These are phyloP conservation scores for Peltaster fructicola DNA, from an alignment of 2,329 filamentous ascomycete genomes.

Conservation along the genomic window DNA sequence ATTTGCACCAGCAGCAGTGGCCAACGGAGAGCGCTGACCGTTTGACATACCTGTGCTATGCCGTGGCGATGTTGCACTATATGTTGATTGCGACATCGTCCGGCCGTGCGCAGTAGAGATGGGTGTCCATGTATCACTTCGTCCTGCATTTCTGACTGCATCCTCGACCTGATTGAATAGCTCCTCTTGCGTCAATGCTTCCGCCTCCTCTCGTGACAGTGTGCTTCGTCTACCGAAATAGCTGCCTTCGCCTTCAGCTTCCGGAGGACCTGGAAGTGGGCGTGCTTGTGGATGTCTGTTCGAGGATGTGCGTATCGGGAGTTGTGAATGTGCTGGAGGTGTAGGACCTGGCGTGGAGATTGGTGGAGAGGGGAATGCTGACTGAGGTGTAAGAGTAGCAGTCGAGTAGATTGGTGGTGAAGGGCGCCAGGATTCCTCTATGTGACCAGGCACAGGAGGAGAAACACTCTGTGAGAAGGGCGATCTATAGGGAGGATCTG, in stretches of 20 bases:
- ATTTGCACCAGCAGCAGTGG: too few relatives aligned
- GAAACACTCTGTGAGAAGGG: too few relatives aligned
- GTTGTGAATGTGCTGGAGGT: slow-evolving; percentile 26
- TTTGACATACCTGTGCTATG: slow-evolving; percentile 19
- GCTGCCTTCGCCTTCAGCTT: slow-evolving; percentile 21
- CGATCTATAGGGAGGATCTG: too few relatives aligned
- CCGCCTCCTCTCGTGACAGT: slow-evolving; percentile 9
- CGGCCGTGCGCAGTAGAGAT: too few relatives aligned
- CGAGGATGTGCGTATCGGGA: slow-evolving; percentile 26
- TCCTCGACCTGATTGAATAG: slow-evolving; percentile 40
- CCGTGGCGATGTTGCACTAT: slow-evolving; percentile 1
- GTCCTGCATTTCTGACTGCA: slow-evolving; percentile 26
- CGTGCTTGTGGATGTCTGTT: slow-evolving; percentile 39
- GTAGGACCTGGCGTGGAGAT: slow-evolving; percentile 34
- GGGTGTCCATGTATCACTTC: too few relatives aligned
- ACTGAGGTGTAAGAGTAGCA: too few relatives aligned
- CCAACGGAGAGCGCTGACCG: slow-evolving; percentile 28
- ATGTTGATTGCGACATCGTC: slow-evolving; percentile 7
- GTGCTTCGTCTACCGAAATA: slow-evolving; percentile 13
- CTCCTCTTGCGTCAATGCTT: slow-evolving; percentile 32
- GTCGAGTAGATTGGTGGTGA: slow-evolving; percentile 14
- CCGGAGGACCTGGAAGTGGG: slow-evolving; percentile 40
- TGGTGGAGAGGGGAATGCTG: slow-evolving; percentile 25
- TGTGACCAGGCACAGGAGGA: too few relatives aligned
- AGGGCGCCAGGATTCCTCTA: too few relatives aligned